These are phyloP conservation scores for Colletotrichum liriopes DNA, from an alignment of 2,329 filamentous ascomycete genomes.

Conservation along the genomic window DNA sequence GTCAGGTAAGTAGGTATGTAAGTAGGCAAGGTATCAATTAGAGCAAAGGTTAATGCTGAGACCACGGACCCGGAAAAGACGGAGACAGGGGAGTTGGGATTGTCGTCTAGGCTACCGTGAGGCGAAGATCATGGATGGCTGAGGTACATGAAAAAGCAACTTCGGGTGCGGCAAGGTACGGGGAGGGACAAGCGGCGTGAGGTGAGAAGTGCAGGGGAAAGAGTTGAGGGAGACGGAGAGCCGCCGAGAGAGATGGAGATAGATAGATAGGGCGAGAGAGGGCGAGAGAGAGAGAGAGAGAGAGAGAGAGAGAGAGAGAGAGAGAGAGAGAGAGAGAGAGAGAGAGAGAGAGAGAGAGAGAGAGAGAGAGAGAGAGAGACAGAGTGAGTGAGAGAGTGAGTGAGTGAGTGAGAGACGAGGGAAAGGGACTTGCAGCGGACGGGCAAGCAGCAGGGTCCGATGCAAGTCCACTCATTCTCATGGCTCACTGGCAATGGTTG, in stretches of 20 bases:
- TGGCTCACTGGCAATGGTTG: background rate
- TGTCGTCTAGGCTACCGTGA: conserved; percentile 8
- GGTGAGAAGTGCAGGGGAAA: background rate
- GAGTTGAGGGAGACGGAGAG: background rate
- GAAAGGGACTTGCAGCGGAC: background rate
- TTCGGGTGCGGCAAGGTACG: conserved; percentile 4
- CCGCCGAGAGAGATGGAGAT: background rate
- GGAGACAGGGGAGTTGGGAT: background rate
- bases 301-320: background rate
- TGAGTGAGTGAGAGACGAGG: background rate
- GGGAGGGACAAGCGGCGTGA: background rate
- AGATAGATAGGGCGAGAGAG: no score
- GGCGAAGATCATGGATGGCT: conserved; percentile 18
- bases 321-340: no score
- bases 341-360: background rate
- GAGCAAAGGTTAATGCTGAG: background rate
- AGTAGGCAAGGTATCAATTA: background rate
- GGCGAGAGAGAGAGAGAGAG: background rate
- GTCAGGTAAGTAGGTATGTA: background rate
- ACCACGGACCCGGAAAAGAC: background rate
- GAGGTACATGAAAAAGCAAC: background rate
- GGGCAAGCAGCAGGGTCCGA: background rate
- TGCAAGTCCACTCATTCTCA: conserved; percentile 6
- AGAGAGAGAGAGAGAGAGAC: background rate
- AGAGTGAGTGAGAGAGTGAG: background rate